Percentiles rank a stretch among this genome's conserved stretches.
Conservation (phyloP, 2,329 filamentous ascomycete genomes). For the Cladosporium sp. region DNA sequence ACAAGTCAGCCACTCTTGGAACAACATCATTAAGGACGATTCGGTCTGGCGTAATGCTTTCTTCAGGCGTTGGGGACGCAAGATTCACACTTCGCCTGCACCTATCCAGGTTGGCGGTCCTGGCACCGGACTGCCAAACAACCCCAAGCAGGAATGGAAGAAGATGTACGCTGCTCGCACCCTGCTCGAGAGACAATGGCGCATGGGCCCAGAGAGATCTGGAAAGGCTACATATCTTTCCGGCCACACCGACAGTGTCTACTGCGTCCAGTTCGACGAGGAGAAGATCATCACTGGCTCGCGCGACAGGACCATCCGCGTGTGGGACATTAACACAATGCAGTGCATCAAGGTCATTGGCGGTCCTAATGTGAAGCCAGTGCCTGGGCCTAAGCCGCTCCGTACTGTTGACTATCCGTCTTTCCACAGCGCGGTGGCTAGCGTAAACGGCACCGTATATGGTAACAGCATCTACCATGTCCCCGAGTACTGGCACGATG, state of each 20-base stretch:
- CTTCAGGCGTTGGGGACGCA: slow-evolving; percentile 49
- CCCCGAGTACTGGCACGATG: slow-evolving; percentile 67
- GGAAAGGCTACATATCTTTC: slow-evolving; percentile 84
- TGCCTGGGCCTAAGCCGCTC: slow-evolving; percentile 38
- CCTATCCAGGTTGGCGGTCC: slow-evolving; percentile 46
- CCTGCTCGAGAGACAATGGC: slow-evolving; percentile 74
- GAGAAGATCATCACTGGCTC: slow-evolving; percentile 96
- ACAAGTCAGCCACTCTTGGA: slow-evolving; percentile 55
- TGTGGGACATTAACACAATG: slow-evolving; percentile 92
- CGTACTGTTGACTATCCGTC: slow-evolving; percentile 40
- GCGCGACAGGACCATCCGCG: slow-evolving; percentile 87
- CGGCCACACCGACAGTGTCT: slow-evolving; percentile 92
- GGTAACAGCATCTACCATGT: slow-evolving; percentile 45
- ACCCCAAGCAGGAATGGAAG: slow-evolving; percentile 74
- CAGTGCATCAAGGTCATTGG: slow-evolving; percentile 84
- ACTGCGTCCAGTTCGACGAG: slow-evolving; percentile 98
- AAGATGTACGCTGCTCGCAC: slow-evolving; percentile 75
- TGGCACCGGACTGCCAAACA: slow-evolving; percentile 46
- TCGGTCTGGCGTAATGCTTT: slow-evolving; percentile 63
- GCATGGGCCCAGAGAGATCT: slow-evolving; percentile 57
- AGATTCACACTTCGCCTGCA: slow-evolving; percentile 41
- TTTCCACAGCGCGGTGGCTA: slow-evolving; percentile 37
- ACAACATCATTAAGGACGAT: slow-evolving; percentile 50
- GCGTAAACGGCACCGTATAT: slow-evolving; percentile 44
- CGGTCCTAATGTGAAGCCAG: slow-evolving; percentile 59